Percentiles rank a stretch among this genome's conserved stretches.
Evolutionary conservation across 139 green algal species (phyloP).

Genomic region (Tetraselmis chui): DNA sequence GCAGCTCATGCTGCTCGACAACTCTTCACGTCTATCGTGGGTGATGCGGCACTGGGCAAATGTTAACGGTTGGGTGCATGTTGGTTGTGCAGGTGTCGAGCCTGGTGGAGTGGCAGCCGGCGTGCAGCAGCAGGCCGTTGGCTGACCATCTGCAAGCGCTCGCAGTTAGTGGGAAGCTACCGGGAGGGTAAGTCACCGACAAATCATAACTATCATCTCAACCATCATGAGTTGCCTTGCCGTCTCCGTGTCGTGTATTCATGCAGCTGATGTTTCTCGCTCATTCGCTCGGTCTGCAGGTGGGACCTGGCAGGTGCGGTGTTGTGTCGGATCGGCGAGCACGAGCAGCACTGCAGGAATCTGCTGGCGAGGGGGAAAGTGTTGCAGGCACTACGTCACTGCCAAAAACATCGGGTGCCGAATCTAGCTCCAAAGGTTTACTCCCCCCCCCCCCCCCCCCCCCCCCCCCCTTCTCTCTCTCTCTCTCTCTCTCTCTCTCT

Average conservation of each 20-base stretch:
- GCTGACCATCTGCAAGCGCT: conserved; percentile 17
- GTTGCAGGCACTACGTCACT: not conserved
- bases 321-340: not conserved
- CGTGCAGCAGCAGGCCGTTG: not conserved
- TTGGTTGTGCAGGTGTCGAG: not conserved
- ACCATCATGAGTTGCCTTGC: too few species aligned
- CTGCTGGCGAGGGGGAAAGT: not conserved
- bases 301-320: not conserved
- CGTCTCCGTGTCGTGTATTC: too few species aligned
- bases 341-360: not conserved
- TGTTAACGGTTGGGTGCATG: too few species aligned
- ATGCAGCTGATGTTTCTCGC: too few species aligned
- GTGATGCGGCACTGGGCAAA: too few species aligned
- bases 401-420: not conserved
- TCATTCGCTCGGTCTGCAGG: too few species aligned
- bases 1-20: too few species aligned
- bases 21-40: too few species aligned
- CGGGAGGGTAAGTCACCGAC: not conserved
- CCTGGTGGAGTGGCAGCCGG: conserved; percentile 16
- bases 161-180: not conserved
- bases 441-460: too few species aligned
- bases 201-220: too few species aligned
- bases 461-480: too few species aligned
- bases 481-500: not conserved
- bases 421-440: not conserved